Evolutionary conservation across 768 basidiomycete species (phyloP), one percentile per base, ranked within the genome.

Genomic region (Xerocomus brunneocitrinus): DNA sequence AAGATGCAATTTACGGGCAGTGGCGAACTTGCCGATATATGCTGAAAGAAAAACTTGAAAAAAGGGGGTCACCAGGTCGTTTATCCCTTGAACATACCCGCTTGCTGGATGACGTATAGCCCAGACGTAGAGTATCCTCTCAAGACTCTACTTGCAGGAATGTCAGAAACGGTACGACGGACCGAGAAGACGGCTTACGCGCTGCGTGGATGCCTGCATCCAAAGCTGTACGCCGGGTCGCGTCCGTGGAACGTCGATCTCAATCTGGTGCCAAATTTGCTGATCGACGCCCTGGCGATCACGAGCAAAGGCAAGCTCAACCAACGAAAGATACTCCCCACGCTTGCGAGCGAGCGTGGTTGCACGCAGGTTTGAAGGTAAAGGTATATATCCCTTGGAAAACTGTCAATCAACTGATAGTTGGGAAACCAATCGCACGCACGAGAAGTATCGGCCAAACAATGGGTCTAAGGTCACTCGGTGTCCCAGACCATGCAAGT

Each of bases 201-300:
- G 77, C 67, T 98, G 97, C 4, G 97, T 95, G 19, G 83, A 81
- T 27, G 77, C 83, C 62, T 91, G 84, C 83, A 91, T 89, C 97
- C 97, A 99, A 22, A 99, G 71, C 34, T 76, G 79, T 10, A 95
- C 85, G 22, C 95, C 94, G 16, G 97, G 95, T 47, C 95, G 74
- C 36, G 97, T 99, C 49, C 97, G 79, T 10, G 97, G 97, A 6
- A 98, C 95, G 64, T 99, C 97, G 55, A 98, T 98, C 65, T 93
- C 92, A 61, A 98, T 98, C 71, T 99, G 97, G 72, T 98, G 97
- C 97, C 97, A 98, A 66, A 98, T 95, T 70, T 91, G 89, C 62
- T 94, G 92, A 70, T 99, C 95, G 30, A 95, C 78, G 0, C 89
- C 85, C 52, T 89, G 85, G 30, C 83, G 80, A 53, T 92, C 92